Percentiles rank a stretch among this genome's conserved stretches.
phyloP scores from a whole-genome alignment of 2,329 filamentous ascomycete species.

The Gaeumannomyces sp. region DNA sequence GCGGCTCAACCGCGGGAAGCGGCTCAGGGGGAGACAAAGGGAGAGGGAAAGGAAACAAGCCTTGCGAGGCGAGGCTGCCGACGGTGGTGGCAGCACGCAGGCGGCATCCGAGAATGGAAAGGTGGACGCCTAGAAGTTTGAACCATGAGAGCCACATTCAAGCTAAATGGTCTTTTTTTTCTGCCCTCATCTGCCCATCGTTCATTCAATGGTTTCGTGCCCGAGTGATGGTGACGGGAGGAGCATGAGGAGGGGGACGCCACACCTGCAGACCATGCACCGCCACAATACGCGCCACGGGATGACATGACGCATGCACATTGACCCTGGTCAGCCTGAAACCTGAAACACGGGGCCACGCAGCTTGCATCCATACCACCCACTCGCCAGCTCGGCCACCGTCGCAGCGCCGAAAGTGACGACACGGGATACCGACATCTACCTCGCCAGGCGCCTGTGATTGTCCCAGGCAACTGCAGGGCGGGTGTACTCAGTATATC shows the following conservation, averaged over 20 bases:
- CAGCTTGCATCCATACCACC: background rate
- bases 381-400: background rate
- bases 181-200: too few relatives aligned
- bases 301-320: background rate
- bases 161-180: too few relatives aligned
- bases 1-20: conserved; percentile 53
- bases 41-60: conserved; percentile 46
- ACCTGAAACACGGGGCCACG: background rate
- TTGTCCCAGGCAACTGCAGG: too few relatives aligned
- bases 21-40: conserved; percentile 52
- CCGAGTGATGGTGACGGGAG: too few relatives aligned
- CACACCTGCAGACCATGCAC: background rate
- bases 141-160: too few relatives aligned
- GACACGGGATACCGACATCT: too few relatives aligned
- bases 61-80: conserved; percentile 5
- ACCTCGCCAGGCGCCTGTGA: too few relatives aligned
- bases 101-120: background rate
- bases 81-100: background rate
- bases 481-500: too few relatives aligned
- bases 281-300: background rate
- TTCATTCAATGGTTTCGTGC: too few relatives aligned
- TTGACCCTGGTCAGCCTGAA: background rate
- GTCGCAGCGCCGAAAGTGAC: too few relatives aligned
- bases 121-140: background rate
- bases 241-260: background rate